A percentile compares a stretch with the other conserved stretches of the same genome.
Evolutionary conservation across 805 yeast species (phyloP).

Genomic region (Yamadazyma olivae): DNA sequence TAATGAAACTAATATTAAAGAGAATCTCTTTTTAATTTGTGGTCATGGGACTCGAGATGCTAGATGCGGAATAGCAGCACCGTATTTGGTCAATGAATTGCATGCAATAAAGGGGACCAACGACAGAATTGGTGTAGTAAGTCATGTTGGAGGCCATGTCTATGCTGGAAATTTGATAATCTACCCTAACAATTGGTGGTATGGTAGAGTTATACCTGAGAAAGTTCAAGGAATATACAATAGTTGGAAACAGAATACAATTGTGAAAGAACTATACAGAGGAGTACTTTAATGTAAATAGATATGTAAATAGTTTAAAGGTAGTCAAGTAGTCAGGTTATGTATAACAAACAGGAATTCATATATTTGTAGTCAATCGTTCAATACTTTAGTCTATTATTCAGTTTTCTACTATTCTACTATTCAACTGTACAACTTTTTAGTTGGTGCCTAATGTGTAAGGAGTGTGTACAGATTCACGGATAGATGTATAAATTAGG

Average conservation of each 20-base stretch:
- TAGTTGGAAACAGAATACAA: conserved; percentile 45
- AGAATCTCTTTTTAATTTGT: conserved; percentile 52
- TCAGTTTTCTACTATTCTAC: too few relatives aligned
- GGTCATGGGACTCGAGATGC: conserved; percentile 64
- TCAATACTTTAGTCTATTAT: too few relatives aligned
- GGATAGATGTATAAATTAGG: too few relatives aligned
- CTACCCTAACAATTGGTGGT: conserved; percentile 60
- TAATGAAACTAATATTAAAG: conserved; percentile 7
- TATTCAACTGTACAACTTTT: too few relatives aligned
- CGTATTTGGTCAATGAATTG: conserved; percentile 45
- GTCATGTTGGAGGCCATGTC: conserved; percentile 85
- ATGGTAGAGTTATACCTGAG: conserved; percentile 67
- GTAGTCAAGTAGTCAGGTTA: too few relatives aligned
- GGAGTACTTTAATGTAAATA: conserved; percentile 26
- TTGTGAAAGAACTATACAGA: conserved; percentile 58
- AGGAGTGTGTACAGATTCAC: too few relatives aligned
- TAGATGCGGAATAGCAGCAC: conserved; percentile 65
- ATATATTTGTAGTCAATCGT: too few relatives aligned
- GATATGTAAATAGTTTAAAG: neutral
- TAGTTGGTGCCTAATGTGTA: too few relatives aligned
- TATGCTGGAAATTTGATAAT: conserved; percentile 79
- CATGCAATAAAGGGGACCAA: conserved; percentile 28
- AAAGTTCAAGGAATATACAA: conserved; percentile 67
- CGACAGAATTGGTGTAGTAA: conserved; percentile 50
- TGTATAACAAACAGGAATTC: too few relatives aligned